Percentiles rank a stretch among this genome's conserved stretches.
Evolutionary conservation across 2,329 filamentous ascomycete species (phyloP).

Genomic region (Penicillium polonicum): DNA sequence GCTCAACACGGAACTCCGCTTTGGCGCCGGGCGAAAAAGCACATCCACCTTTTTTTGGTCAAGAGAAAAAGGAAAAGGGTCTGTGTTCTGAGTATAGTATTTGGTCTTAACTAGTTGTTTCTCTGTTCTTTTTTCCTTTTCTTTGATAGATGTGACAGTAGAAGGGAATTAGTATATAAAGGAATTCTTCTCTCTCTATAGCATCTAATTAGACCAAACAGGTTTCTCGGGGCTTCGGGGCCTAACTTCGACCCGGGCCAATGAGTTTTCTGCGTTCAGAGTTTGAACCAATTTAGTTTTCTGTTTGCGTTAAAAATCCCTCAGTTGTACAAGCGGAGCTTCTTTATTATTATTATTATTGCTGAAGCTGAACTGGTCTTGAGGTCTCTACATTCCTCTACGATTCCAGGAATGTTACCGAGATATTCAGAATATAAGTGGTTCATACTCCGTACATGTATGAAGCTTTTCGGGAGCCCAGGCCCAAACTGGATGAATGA

Average conservation of each 20-base stretch:
- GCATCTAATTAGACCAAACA: not conserved
- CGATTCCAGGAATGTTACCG: not conserved
- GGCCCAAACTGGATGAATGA: not conserved
- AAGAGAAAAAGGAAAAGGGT: not conserved
- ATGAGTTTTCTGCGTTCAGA: not conserved
- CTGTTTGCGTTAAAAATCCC: slow-evolving; percentile 11
- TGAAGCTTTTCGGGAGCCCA: not conserved
- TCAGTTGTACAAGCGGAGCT: slow-evolving; percentile 9
- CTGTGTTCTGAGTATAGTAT: not conserved
- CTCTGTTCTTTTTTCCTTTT: not conserved
- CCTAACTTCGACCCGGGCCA: slow-evolving; percentile 20
- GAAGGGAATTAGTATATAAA: not conserved
- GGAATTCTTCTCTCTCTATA: not conserved
- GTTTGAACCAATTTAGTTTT: slow-evolving; percentile 1
- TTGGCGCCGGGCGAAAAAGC: slow-evolving; percentile 1
- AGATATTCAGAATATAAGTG: not conserved
- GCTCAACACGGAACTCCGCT: slow-evolving; percentile 18
- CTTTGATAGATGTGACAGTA: not conserved
- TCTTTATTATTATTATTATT: not conserved
- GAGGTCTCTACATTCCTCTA: not conserved
- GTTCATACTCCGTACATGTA: too few species aligned
- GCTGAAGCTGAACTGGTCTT: not conserved
- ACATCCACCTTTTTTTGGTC: slow-evolving; percentile 7
- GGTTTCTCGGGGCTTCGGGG: slow-evolving; percentile 20
- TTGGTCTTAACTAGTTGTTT: too few species aligned